Conservation (phyloP, 2,329 filamentous ascomycete genomes). For the Aureobasidium sp. region DNA sequence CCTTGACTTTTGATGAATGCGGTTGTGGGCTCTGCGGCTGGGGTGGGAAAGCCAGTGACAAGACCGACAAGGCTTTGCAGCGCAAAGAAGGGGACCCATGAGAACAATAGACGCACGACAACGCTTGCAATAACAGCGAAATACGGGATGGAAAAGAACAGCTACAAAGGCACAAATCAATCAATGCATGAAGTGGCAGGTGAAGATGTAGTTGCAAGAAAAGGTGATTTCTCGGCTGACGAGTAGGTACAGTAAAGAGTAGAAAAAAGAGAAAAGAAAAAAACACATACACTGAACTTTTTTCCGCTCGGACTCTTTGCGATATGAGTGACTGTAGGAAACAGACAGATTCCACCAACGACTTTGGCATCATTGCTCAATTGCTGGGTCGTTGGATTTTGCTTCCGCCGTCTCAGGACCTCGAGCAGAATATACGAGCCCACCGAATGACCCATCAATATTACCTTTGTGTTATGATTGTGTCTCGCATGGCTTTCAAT, state of each 20-base stretch:
- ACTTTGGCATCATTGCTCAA: slow-evolving; percentile 21
- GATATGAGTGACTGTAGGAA: slow-evolving; percentile 43
- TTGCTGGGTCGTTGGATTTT: not conserved
- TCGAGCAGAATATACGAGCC: slow-evolving; percentile 42
- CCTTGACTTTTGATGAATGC: slow-evolving; percentile 42
- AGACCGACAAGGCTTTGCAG: slow-evolving; percentile 37
- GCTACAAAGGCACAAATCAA: not conserved
- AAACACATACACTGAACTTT: slow-evolving; percentile 32
- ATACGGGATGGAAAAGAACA: slow-evolving; percentile 10
- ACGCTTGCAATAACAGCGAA: slow-evolving; percentile 9
- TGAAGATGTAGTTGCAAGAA: not conserved
- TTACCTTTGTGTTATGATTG: slow-evolving; percentile 20
- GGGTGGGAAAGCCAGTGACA: slow-evolving; percentile 37
- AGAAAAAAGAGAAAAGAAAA: not conserved
- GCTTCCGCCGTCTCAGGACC: slow-evolving; percentile 27
- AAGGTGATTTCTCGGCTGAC: not conserved
- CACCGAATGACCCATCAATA: slow-evolving; percentile 42
- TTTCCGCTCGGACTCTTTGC: slow-evolving; percentile 37
- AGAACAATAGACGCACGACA: slow-evolving; percentile 38
- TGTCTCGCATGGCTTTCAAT: slow-evolving; percentile 12
- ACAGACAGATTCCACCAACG: slow-evolving; percentile 34
- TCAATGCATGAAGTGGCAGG: not conserved
- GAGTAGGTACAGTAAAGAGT: not conserved
- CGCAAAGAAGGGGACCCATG: slow-evolving; percentile 34
- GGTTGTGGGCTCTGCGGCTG: slow-evolving; percentile 43